Base-by-base conservation (phyloP, 2,329 filamentous ascomycete genomes). In the Fusarium fracticaudum region DNA sequence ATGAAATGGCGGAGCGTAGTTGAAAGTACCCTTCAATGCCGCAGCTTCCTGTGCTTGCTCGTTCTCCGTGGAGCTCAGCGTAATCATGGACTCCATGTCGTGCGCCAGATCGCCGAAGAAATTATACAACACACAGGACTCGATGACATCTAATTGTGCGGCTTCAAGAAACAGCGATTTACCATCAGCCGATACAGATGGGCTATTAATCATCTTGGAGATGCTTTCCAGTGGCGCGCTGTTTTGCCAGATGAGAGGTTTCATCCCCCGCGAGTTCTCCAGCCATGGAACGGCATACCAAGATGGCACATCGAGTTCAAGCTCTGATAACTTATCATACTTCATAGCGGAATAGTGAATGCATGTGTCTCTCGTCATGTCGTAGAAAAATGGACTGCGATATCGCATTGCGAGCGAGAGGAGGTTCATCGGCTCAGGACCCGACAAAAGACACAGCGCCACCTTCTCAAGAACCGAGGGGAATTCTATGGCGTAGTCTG, bases 361-460 rank as follows among this genome's bases (percentile, higher is more conserved):
- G 10, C n/a, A 40, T 24, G 35, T 35, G 18, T 61, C 59, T 43
- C 47, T 54, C 3, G 37, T 17, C 35, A 35, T 61, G 11, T 61
- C 38, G n/a, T 61, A 61, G n/a, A 55, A 55, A 12, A n/a, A 61
- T 10, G 59, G 59, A 9, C 11, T 24, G 18, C 59, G 59, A 5
- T 61, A 55, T 43, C 59, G 29, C 11, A 48, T 37, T 14, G 59
- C 59, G 1, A 61, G 38, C 3, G 48, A 61, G 3, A 61, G 48
- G 12, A 60, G 26, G 15, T 60, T 31, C 26, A 60, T 60, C 1
- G 58, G 58, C 22, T 53, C 33, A 2, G 58, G 24, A 3, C 58
- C 44, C 2, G 58, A 60, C 24, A 60, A 29, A 17, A 60, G 24
- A 14, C 58, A 41, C 6, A 40, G 22, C 26, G 58, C 44, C 3